Base-by-base conservation (phyloP, 257 asterid species). In the Fraxinus excelsior region DNA sequence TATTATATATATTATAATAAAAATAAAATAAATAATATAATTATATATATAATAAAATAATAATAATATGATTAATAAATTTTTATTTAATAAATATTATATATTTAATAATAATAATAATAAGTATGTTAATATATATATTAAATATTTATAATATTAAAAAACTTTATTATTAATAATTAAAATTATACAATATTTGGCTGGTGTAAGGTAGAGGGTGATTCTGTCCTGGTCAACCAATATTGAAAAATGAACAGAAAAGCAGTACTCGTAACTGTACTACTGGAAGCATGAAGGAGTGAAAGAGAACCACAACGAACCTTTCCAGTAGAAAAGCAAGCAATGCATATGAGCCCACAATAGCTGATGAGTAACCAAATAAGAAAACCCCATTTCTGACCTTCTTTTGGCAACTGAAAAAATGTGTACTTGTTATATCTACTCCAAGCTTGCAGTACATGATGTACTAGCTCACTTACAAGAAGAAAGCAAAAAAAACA, bases 371-470 rank as follows among this genome's bases (percentile, higher is more conserved):
- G 90, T 81, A 96, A 86, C 97, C 98, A 96, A 84, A 96, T 96
- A 62, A 91, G 97, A 84, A 93, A 96, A 70, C 98, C 99, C 99
- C 98, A 93, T 73, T 93, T 93, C 86, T 96, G 98, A 78, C 98
- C 99, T 68, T 93, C 91, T 3, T 93, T 91, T 3, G 97, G 97
- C 88, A 96, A 74, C 99, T 91, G 94, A 83, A 86, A 11, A 74
- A 56, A 42, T 37, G 71, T 74, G 51, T 12, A 21, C 23, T 31
- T 29, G 38, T 81, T 69, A 80, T 40, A 58, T 74, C 21, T 49
- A 62, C 62, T 79, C 82, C 77, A 40, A 5, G 74, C 70, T 82
- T 81, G 53, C 76, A 56, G 74, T n/a, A 58, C 32, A 77, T 32
- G 46, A 74, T 32, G 14, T 16, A 35, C 46, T 25, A 51, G 35